Evolutionary conservation across 305 asterid species (phyloP).

Genomic region (Euphrasia arctica): DNA sequence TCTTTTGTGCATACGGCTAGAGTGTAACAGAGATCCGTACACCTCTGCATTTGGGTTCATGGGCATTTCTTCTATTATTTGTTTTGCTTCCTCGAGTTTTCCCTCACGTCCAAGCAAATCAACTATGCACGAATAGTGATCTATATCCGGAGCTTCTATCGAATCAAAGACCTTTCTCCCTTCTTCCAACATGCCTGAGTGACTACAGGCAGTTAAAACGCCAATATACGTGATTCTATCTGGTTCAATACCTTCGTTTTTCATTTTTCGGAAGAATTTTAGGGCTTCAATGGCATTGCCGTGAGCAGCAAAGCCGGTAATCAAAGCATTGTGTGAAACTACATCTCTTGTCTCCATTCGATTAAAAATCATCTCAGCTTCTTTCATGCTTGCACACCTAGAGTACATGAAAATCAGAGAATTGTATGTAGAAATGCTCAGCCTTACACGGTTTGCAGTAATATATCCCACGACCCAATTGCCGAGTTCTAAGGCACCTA

Average conservation of each 20-base stretch:
- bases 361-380: conserved; percentile 45
- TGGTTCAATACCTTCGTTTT: conserved; percentile 46
- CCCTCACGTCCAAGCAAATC: conserved; percentile 71
- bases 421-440: conserved; percentile 46
- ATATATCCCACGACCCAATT: conserved; percentile 43
- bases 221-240: conserved; percentile 60
- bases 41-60: conserved; percentile 54
- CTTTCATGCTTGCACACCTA: conserved; percentile 65
- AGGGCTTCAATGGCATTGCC: conserved; percentile 60
- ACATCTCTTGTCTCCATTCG: conserved; percentile 57
- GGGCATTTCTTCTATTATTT: conserved; percentile 48
- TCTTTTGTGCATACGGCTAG: conserved; percentile 62
- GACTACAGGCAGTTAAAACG: conserved; percentile 75
- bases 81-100: conserved; percentile 64
- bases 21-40: conserved; percentile 64
- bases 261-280: conserved; percentile 48
- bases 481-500: conserved; percentile 69
- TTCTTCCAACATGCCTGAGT: conserved; percentile 53
- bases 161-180: conserved; percentile 53
- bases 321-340: conserved; percentile 61
- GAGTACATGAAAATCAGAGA: conserved; percentile 77
- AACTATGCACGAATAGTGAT: conserved; percentile 68
- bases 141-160: conserved; percentile 49
- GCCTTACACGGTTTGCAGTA: conserved; percentile 33
- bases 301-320: conserved; percentile 68